Base-by-base conservation (phyloP, 2,329 filamentous ascomycete species). In the Pestalotiopsis sp. region DNA sequence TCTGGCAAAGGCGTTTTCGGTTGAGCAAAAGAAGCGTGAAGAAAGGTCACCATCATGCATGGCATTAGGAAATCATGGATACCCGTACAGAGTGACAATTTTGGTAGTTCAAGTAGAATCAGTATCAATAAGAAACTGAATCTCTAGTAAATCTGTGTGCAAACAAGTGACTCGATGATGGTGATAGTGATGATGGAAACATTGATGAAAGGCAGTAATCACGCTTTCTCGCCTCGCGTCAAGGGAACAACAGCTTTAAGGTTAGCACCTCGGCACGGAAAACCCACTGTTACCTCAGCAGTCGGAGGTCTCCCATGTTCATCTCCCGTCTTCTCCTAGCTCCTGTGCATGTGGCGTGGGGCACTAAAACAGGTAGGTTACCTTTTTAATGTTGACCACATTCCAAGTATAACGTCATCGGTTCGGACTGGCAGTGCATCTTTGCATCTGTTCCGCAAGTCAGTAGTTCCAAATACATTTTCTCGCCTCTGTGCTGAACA, bases 1-100 rank as follows among this genome's bases (percentile, higher is more conserved):
- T 69, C 67, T 59, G 59, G 59, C 27, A 20, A 39, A 61, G 67
- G 67, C 56, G 67, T 69, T 69, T 69, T 64, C 62, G 67, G 67
- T 38, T 39, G 63, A 49, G 38, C 61, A 68, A 61, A 64, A 65
- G 58, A 64, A 45, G 31, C 41, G 38, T 38, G 13, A 41, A 63
- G 45, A 41, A 45, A 58, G 57, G 41, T 49, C 62, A 27, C 56
- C 57, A 45, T 65, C 65, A 52, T 64, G 41, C 49, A 49, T 56
- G 38, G 45, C 45, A 38, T 49, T 59, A 68, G 23, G 61, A 68
- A 38, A 57, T 38, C 36, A 62, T 36, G 59, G 59, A 62, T 62
- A 36, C 59, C 27, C 59, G 25, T 38, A 52, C 45, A 52, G 45
- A 52, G 45, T 52, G 59, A 36, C 31, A 62, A 36, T 36, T 36